Conservation (phyloP, 495 filamentous ascomycete genomes). For the Ramalina intermedia region DNA sequence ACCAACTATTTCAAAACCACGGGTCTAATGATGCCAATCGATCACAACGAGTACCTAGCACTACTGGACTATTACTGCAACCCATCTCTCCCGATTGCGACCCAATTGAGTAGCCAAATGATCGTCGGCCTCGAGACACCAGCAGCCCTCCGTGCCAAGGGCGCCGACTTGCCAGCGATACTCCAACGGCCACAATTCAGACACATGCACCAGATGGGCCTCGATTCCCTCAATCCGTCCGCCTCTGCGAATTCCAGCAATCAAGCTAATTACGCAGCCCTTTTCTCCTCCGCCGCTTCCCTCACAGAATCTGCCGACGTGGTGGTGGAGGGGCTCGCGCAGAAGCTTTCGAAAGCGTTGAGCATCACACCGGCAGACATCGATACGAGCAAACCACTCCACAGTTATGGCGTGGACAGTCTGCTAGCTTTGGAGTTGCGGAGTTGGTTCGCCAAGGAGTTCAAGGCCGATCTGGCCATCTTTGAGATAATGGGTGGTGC, state of each 20-base stretch:
- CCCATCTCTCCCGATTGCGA: constrained; percentile 11
- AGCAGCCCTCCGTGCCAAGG: neutral
- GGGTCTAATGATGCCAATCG: neutral
- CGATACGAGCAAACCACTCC: constrained; percentile 23
- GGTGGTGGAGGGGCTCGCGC: constrained; percentile 18
- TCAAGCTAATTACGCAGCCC: neutral
- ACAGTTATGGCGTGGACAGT: constrained; percentile 26
- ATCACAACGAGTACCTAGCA: constrained; percentile 14
- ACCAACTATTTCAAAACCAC: neutral
- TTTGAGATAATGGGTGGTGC: constrained; percentile 26
- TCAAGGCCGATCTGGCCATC: constrained; percentile 22
- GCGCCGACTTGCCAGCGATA: neutral
- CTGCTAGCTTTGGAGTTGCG: constrained; percentile 38
- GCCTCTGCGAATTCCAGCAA: neutral
- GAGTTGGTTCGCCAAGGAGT: constrained; percentile 30
- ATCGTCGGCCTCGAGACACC: constrained; percentile 11
- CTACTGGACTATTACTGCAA: constrained; percentile 22
- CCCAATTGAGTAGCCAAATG: constrained; percentile 14
- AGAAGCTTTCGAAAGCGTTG: constrained; percentile 22
- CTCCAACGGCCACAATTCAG: neutral
- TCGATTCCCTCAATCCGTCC: constrained; percentile 17
- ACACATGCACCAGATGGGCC: neutral
- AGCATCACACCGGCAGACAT: constrained; percentile 20
- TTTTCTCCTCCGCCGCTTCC: constrained; percentile 8
- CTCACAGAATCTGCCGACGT: constrained; percentile 17